Evolutionary conservation across 768 basidiomycete species (phyloP), one percentile per base, ranked within the genome.

Genomic region (Agaricus sinodeliciosus): DNA sequence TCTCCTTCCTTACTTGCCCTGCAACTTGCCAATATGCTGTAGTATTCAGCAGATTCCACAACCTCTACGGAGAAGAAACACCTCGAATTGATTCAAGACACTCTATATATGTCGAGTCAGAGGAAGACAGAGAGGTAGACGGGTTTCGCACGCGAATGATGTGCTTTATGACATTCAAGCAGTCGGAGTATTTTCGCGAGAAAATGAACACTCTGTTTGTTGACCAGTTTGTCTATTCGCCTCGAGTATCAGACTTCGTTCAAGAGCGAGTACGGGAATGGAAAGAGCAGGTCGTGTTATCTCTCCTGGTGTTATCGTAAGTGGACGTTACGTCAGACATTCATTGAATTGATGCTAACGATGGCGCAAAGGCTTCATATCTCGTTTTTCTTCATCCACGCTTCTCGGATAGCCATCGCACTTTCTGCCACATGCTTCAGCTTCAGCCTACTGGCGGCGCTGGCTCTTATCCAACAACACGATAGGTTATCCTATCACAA

Each of bases 241-340:
- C 72, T 48, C 75, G 80, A 13, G 85, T 83, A 81, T 64, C 70
- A n/a, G 57, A 63, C 8, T 76, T 85, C 60, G 68, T 82, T 52
- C 59, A 68, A 4, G 45, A 51, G 1, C 72, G 70, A 36, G 61
- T 79, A 13, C 58, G 64, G 31, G 81, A 79, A 49, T 86, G 85
- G 85, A 72, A 66, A 48, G 61, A 63, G 36, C 63, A 71, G 7
- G 63, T 66, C 35, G 62, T 68, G 58, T 41, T 25, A 15, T 57
- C 65, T 28, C 58, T 61, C 37, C 53, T 59, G 36, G 55, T 68
- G 5, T 60, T 72, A 18, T 26, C 68, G 66, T 71, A 53, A 55
- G 68, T 48, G 13, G 31, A 31, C 31, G 31, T 43, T n/a, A 22
- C 39, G 27, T 19, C 1, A 18, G 1, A 16, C 31, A 5, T 31